Evolutionary conservation across 1,139 yeast genomes (phyloP), one percentile per base, ranked within the genome.

Genomic region (Schwanniomyces etchellsii): DNA sequence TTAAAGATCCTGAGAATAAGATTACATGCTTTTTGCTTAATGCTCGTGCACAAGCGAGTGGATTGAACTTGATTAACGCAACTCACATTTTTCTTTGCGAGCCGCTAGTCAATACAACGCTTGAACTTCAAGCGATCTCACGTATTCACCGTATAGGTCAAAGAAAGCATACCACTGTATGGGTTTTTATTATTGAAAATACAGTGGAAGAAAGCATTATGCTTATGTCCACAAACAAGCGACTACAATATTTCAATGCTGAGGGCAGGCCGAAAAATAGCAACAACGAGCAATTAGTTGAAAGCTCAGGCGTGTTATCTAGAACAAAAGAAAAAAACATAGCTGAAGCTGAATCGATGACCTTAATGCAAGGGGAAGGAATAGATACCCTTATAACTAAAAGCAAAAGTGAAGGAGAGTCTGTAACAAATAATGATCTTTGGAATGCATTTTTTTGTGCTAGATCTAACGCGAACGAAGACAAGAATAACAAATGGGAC

Each of bases 101-200:
- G 52, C 97, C 97, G 1, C 66, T 91, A 38, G 81, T 89, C n/a
- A 88, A 86, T 47, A 77, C 88, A 0, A 81, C 95, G 1, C 64
- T 88, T 30, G 97, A 91, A 46, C 54, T 83, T 14, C 98, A 91
- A 48, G 96, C 97, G 0, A 81, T 89, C 34, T 84, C 94, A 27
- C 71, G 98, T 42, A 79, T 91, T 27, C 96, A 89, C 50, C 63
- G 98, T 38, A 89, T 91, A 48, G 98, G 98, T 0, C 98, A 91
- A 52, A 73, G 69, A 3, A 63, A 67, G 25, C 75, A 73, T 12
- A 91, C 97, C 0, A 81, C 79, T 2, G 95, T 91, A 2, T 89
- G 96, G 95, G 80, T 83, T 73, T 86, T 89, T 60, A 79, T 84
- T 20, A 81, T 88, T 34, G 76, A 73, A 35, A 79, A 81, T 28